Percentiles rank a stretch among this genome's conserved stretches.
These are phyloP conservation scores for Acanthamoeba polyphaga DNA, from an alignment of 208 protist genomes.

Conservation along the genomic window DNA sequence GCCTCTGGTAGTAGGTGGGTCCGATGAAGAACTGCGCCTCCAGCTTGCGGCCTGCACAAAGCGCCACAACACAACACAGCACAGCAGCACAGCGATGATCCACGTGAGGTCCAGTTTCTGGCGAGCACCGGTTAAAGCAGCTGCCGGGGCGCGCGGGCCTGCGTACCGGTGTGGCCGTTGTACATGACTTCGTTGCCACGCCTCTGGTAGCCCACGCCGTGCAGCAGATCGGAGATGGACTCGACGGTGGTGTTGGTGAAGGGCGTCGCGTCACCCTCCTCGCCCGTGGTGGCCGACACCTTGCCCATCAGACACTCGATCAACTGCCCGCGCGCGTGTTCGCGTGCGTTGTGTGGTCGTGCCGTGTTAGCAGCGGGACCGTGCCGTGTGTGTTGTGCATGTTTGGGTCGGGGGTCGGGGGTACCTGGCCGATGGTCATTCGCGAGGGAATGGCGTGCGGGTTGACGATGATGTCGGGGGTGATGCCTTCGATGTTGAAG, in stretches of 20 bases:
- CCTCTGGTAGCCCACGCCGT: slow-evolving; percentile 91
- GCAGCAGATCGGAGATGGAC: slow-evolving; percentile 90
- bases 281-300: slow-evolving; percentile 88
- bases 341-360: too few relatives aligned
- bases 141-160: not conserved
- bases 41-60: slow-evolving; percentile 90
- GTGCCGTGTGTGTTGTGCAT: too few relatives aligned
- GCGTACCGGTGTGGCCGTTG: slow-evolving; percentile 94
- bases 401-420: too few relatives aligned
- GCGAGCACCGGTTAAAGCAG: too few relatives aligned
- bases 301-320: slow-evolving; percentile 97
- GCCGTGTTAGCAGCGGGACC: too few relatives aligned
- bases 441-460: slow-evolving; percentile 98
- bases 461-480: slow-evolving; percentile 99
- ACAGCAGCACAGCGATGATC: too few relatives aligned
- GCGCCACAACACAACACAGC: too few relatives aligned
- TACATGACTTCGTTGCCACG: slow-evolving; percentile 95
- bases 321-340: slow-evolving; percentile 76
- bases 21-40: slow-evolving; percentile 95
- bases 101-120: too few relatives aligned
- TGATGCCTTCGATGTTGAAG: slow-evolving; percentile 96
- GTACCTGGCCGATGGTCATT: slow-evolving; percentile 98
- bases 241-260: slow-evolving; percentile 95
- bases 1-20: slow-evolving; percentile 98
- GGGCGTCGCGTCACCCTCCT: slow-evolving; percentile 94